Evolutionary conservation across 2,329 filamentous ascomycete species (phyloP).

Genomic region (Aspergillus clavatus): DNA sequence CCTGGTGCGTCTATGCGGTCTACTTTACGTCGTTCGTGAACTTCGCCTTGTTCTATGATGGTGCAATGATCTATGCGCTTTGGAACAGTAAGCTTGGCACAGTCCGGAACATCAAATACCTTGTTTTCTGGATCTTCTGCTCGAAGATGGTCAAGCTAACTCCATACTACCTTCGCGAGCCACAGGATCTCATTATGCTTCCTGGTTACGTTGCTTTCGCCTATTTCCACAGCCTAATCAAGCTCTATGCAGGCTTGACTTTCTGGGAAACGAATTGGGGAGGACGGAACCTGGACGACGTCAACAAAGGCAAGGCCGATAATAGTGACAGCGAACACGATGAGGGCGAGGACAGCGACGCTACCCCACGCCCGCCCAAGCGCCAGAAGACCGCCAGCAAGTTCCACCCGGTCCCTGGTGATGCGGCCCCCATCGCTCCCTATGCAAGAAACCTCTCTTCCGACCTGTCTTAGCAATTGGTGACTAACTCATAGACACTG

Average conservation of each 20-base stretch:
- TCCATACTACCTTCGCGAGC: conserved; percentile 50
- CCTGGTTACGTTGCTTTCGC: conserved; percentile 51
- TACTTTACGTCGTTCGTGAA: conserved; percentile 53
- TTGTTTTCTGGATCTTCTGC: conserved; percentile 47
- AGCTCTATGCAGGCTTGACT: conserved; percentile 53
- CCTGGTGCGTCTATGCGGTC: conserved; percentile 54
- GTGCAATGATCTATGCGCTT: conserved; percentile 36
- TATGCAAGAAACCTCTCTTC: no score
- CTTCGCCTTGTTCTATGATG: conserved; percentile 53
- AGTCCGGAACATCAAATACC: conserved; percentile 6
- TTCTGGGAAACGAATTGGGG: conserved; percentile 46
- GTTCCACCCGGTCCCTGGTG: neutral
- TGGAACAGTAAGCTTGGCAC: conserved; percentile 13
- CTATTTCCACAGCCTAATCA: conserved; percentile 56
- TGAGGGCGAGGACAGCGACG: neutral
- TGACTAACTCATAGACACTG: no score
- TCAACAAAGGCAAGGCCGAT: neutral
- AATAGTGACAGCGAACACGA: neutral
- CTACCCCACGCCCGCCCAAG: neutral
- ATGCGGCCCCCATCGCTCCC: no score
- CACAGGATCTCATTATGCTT: conserved; percentile 49
- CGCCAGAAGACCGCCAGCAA: neutral
- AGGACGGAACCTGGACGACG: conserved; percentile 32
- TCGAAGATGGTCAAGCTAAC: conserved; percentile 56
- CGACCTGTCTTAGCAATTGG: no score